These are phyloP conservation scores for Penicillium sp. DNA, from an alignment of 2,329 filamentous ascomycete genomes.

Conservation along the genomic window DNA sequence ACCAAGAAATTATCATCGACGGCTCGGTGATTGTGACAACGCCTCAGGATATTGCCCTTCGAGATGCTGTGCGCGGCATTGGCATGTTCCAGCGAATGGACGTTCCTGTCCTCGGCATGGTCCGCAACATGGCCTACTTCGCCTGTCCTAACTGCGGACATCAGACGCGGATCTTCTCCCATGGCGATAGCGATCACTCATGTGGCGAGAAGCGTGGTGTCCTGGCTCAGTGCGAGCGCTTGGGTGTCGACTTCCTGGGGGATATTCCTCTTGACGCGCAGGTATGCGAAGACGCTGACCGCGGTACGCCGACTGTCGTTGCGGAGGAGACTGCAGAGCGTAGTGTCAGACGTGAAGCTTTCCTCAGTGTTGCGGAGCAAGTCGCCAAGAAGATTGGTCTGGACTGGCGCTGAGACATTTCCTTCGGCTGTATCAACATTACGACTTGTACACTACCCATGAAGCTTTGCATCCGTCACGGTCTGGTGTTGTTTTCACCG, in stretches of 20 bases:
- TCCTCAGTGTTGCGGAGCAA: conserved; percentile 62
- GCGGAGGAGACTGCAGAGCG: conserved; percentile 61
- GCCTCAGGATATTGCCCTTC: conserved; percentile 85
- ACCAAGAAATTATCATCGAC: conserved; percentile 84
- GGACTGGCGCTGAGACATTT: conserved; percentile 30
- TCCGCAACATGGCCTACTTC: conserved; percentile 89
- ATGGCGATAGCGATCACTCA: conserved; percentile 24
- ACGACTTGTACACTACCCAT: not conserved
- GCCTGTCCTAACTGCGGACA: conserved; percentile 70
- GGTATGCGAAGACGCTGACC: conserved; percentile 82
- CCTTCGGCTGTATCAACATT: not conserved
- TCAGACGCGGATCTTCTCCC: conserved; percentile 70
- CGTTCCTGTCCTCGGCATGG: conserved; percentile 72
- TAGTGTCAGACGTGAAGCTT: conserved; percentile 66
- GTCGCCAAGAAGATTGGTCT: conserved; percentile 45
- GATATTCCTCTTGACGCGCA: conserved; percentile 81
- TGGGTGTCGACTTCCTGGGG: conserved; percentile 73
- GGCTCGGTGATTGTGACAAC: conserved; percentile 83
- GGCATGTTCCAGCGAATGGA: conserved; percentile 86
- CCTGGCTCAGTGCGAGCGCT: conserved; percentile 61
- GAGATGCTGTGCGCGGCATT: conserved; percentile 86
- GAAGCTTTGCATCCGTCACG: not conserved
- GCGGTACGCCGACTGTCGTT: conserved; percentile 84
- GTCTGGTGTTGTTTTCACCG: not conserved
- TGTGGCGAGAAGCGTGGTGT: conserved; percentile 55